Evolutionary conservation across 2,329 filamentous ascomycete species (phyloP).

Genomic region (Dendryphion nanum): DNA sequence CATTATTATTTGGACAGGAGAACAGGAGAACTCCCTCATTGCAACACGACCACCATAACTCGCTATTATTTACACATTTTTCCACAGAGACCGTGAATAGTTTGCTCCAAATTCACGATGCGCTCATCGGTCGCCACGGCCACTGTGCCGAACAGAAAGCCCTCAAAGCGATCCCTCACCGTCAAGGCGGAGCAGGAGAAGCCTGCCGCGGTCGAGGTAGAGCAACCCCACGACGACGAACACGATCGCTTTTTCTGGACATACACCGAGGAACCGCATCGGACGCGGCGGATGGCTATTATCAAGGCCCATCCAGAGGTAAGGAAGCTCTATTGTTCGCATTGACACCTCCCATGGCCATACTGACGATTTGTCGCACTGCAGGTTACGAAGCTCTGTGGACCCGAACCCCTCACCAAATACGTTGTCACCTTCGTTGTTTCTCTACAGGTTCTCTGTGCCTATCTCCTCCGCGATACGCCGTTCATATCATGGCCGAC

Average conservation of each 20-base stretch:
- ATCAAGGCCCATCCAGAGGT: slow-evolving; percentile 98
- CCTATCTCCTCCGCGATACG: slow-evolving; percentile 73
- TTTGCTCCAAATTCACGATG: too few relatives aligned
- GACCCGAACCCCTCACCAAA: slow-evolving; percentile 92
- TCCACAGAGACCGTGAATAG: too few relatives aligned
- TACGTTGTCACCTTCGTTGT: slow-evolving; percentile 86
- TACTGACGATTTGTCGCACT: background rate
- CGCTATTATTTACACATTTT: too few relatives aligned
- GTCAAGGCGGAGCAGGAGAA: slow-evolving; percentile 19
- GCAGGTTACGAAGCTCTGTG: slow-evolving; percentile 94
- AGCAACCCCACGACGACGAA: slow-evolving; percentile 17
- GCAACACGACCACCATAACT: too few relatives aligned
- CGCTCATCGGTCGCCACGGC: slow-evolving; percentile 38
- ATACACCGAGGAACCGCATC: slow-evolving; percentile 96
- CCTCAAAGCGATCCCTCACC: slow-evolving; percentile 19
- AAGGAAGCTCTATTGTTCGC: too few relatives aligned
- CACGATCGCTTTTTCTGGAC: slow-evolving; percentile 88
- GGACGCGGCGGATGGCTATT: slow-evolving; percentile 84
- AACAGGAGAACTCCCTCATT: too few relatives aligned
- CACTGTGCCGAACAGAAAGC: slow-evolving; percentile 25
- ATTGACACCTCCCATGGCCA: too few relatives aligned
- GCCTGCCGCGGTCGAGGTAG: background rate
- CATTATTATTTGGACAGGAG: too few relatives aligned
- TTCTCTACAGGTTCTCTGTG: slow-evolving; percentile 72
- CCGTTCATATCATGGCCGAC: slow-evolving; percentile 81